These are phyloP conservation scores for Hortaea werneckii DNA, from an alignment of 2,329 filamentous ascomycete genomes.

Conservation along the genomic window DNA sequence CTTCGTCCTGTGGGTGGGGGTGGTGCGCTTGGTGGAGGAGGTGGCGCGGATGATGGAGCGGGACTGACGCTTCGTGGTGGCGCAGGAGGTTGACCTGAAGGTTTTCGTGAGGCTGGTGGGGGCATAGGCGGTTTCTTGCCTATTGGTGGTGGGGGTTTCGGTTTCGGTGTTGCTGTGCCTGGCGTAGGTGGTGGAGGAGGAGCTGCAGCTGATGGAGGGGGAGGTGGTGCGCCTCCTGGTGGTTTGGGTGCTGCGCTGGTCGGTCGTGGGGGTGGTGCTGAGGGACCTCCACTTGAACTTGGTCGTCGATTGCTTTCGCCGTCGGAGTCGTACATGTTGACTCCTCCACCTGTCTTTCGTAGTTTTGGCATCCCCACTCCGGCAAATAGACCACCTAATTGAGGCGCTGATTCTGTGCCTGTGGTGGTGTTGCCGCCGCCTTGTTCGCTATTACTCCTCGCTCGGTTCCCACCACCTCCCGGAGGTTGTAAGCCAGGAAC, in stretches of 20 bases:
- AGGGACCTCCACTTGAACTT: conserved; percentile 40
- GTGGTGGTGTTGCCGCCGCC: conserved; percentile 32
- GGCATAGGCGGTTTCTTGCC: conserved; percentile 60
- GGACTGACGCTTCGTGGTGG: conserved; percentile 44
- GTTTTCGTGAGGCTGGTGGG: conserved; percentile 43
- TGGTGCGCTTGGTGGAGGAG: conserved; percentile 27
- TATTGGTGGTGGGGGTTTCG: conserved; percentile 63
- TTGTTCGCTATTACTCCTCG: conserved; percentile 75
- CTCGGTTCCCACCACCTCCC: conserved; percentile 47
- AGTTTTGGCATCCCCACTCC: conserved; percentile 85
- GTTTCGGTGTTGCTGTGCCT: conserved; percentile 40
- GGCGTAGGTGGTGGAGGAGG: conserved; percentile 34
- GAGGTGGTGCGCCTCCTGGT: conserved; percentile 42
- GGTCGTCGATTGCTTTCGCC: conserved; percentile 49
- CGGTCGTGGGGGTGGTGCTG: conserved; percentile 30
- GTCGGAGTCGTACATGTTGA: conserved; percentile 56
- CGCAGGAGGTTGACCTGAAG: conserved; percentile 30
- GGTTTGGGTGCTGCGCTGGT: conserved; percentile 27
- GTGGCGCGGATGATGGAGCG: conserved; percentile 48
- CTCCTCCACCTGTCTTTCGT: conserved; percentile 64
- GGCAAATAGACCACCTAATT: conserved; percentile 78
- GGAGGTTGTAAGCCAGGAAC: conserved; percentile 69
- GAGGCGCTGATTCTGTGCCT: conserved; percentile 55
- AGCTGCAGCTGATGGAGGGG: conserved; percentile 42
- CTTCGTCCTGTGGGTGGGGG: conserved; percentile 10